Conservation (phyloP, 805 yeast species). For the Spathaspora gorwiae region DNA sequence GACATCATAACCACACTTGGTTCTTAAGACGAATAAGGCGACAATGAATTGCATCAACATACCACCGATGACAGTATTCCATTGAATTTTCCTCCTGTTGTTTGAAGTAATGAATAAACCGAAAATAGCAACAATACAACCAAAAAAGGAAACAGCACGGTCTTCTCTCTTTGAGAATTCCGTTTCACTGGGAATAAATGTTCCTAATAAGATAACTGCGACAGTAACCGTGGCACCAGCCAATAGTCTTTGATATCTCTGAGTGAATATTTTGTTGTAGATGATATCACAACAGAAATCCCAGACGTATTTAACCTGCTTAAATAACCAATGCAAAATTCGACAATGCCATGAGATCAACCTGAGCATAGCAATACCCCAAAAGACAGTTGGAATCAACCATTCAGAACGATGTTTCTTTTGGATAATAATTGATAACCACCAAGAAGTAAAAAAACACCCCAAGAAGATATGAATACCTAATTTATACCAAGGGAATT, state of each 20-base stretch:
- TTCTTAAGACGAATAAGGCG: constrained; percentile 58
- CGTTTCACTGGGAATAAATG: constrained; percentile 48
- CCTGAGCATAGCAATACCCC: constrained; percentile 47
- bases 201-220: constrained; percentile 48
- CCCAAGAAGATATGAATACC: constrained; percentile 21
- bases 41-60: constrained; percentile 55
- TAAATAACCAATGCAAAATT: constrained; percentile 16
- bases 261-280: constrained; percentile 38
- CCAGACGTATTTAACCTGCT: constrained; percentile 24
- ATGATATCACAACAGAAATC: constrained; percentile 25
- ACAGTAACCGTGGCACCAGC: constrained; percentile 44
- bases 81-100: constrained; percentile 42
- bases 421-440: constrained; percentile 53
- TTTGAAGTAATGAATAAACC: constrained; percentile 44
- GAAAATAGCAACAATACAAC: constrained; percentile 43
- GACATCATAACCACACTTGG: constrained; percentile 55
- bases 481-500: constrained; percentile 13
- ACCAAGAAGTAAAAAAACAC: constrained; percentile 49
- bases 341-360: constrained; percentile 48
- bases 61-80: constrained; percentile 60
- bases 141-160: constrained; percentile 56
- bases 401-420: constrained; percentile 45
- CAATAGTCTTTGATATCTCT: constrained; percentile 33
- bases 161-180: constrained; percentile 44
- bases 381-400: constrained; percentile 55